Evolutionary conservation across 176 grass and related monocot species (phyloP).

Genomic region (Aegilops longissima): DNA sequence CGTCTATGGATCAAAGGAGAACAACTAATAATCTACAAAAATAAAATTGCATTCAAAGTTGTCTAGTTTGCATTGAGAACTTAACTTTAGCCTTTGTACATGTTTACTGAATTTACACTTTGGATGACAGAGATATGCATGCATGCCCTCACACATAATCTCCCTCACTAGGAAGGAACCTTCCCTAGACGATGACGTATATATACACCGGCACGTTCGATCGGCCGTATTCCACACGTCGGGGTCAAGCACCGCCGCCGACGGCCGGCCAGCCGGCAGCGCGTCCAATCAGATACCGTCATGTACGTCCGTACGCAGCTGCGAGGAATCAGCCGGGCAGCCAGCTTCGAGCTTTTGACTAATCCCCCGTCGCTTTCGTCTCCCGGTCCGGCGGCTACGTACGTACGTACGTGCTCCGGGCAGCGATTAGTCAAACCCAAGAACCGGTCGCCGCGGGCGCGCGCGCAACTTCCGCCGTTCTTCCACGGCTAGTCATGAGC

Average conservation of each 20-base stretch:
- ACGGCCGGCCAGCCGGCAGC: neutral
- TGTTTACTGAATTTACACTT: no score
- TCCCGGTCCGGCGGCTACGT: constrained; percentile 22
- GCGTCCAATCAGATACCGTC: neutral
- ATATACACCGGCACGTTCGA: neutral
- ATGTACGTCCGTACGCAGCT: neutral
- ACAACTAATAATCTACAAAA: no score
- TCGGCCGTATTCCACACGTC: constrained; percentile 6
- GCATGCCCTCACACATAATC: no score
- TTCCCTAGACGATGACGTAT: neutral
- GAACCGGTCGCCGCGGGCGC: constrained; percentile 19
- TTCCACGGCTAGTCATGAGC: constrained; percentile 33
- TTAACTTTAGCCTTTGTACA: no score
- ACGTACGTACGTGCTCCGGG: neutral
- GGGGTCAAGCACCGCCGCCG: neutral
- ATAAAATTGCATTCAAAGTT: no score
- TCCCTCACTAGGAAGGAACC: neutral
- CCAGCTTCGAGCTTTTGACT: constrained; percentile 8
- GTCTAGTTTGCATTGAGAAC: no score
- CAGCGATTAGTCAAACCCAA: neutral
- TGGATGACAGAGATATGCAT: neutral
- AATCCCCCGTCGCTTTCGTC: neutral
- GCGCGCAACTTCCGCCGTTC: constrained; percentile 15
- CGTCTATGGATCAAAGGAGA: no score
- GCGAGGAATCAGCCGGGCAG: neutral